These are phyloP conservation scores for Xylariaceae sp. DNA, from an alignment of 2,329 filamentous ascomycete genomes.

Conservation along the genomic window DNA sequence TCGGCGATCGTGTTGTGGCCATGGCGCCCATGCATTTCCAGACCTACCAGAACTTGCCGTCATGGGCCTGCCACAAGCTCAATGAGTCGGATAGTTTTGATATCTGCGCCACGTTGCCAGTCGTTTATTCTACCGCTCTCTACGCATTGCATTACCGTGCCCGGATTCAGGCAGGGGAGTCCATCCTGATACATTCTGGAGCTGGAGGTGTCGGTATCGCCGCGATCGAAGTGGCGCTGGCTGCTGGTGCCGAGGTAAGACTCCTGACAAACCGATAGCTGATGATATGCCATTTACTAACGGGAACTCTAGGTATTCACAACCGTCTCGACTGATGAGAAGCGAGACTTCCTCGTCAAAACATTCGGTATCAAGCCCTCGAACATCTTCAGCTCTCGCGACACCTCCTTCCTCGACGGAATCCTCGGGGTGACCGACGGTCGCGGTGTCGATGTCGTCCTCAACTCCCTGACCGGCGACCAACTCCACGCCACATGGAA, in stretches of 20 bases:
- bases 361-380: slow-evolving; percentile 24
- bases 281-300: slow-evolving; percentile 1
- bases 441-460: slow-evolving; percentile 15
- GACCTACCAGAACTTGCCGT: slow-evolving; percentile 26
- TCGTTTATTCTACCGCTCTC: slow-evolving; percentile 30
- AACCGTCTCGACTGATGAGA: slow-evolving; percentile 24
- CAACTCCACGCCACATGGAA: slow-evolving; percentile 27
- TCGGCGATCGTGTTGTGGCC: slow-evolving; percentile 28
- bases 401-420: slow-evolving; percentile 27
- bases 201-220: slow-evolving; percentile 35
- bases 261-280: not conserved
- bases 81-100: slow-evolving; percentile 18
- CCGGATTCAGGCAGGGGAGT: slow-evolving; percentile 25
- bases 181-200: slow-evolving; percentile 34
- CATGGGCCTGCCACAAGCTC: slow-evolving; percentile 24
- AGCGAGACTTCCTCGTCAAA: slow-evolving; percentile 24
- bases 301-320: slow-evolving; percentile 22
- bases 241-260: not conserved
- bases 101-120: slow-evolving; percentile 20
- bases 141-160: slow-evolving; percentile 31
- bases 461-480: slow-evolving; percentile 15
- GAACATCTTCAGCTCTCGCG: slow-evolving; percentile 33
- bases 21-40: slow-evolving; percentile 22
- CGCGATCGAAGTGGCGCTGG: slow-evolving; percentile 16
- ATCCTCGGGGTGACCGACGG: slow-evolving; percentile 20